A percentile compares a stretch with the other conserved stretches of the same genome.
phyloP scores from a whole-genome alignment of 768 basidiomycete genomes.

The Suillus placidus region DNA sequence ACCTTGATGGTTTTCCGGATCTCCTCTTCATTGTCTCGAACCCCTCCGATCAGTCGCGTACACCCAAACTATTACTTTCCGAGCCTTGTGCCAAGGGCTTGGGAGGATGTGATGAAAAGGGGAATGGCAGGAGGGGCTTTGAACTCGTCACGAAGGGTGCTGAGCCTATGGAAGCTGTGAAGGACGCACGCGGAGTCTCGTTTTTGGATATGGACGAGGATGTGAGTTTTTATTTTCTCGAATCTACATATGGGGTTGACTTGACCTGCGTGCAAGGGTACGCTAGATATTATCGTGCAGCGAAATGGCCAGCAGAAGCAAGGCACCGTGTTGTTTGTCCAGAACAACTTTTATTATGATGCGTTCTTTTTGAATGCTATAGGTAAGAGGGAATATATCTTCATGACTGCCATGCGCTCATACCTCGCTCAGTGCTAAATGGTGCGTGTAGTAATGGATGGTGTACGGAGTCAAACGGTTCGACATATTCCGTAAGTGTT shows the following conservation, averaged over 20 bases:
- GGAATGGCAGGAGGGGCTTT: conserved; percentile 67
- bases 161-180: conserved; percentile 62
- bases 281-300: conserved; percentile 90
- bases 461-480: conserved; percentile 66
- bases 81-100: conserved; percentile 59
- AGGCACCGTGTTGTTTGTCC: conserved; percentile 76
- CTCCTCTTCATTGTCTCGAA: conserved; percentile 60
- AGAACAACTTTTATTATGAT: conserved; percentile 98
- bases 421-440: conserved; percentile 68
- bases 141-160: conserved; percentile 55
- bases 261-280: conserved; percentile 56
- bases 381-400: conserved; percentile 44
- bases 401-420: not conserved
- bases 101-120: conserved; percentile 56
- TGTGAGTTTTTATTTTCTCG: conserved; percentile 48
- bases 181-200: conserved; percentile 76
- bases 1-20: conserved; percentile 95
- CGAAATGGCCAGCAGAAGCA: conserved; percentile 67
- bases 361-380: conserved; percentile 98
- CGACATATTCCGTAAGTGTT: conserved; percentile 73
- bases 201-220: conserved; percentile 97
- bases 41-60: conserved; percentile 42
- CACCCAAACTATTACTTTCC: conserved; percentile 66
- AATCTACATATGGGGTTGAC: not conserved
- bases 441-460: conserved; percentile 87